Conservation (phyloP, 768 basidiomycete genomes). For the Amanita phalloides region DNA sequence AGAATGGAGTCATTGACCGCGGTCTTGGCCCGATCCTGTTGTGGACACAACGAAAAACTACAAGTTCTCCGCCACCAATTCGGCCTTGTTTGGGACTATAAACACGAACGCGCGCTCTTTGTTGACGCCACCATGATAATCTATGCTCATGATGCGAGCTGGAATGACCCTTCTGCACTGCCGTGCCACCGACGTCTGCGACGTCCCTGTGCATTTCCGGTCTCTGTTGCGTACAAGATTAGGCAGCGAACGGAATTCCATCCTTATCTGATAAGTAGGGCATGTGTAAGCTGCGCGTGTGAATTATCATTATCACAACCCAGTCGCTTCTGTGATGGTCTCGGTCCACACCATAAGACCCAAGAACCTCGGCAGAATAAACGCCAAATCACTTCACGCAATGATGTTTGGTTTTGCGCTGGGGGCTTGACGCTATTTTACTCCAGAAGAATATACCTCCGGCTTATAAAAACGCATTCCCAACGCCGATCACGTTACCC, state of each 20-base stretch:
- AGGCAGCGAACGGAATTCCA: constrained; percentile 25
- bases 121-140: constrained; percentile 23
- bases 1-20: constrained; percentile 67
- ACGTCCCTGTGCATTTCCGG: constrained; percentile 79
- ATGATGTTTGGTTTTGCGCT: constrained; percentile 24
- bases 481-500: constrained; percentile 63
- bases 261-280: constrained; percentile 17
- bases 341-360: background rate
- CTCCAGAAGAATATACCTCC: constrained; percentile 27
- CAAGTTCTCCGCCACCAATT: constrained; percentile 55
- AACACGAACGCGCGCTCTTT: background rate
- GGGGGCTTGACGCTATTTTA: constrained; percentile 27
- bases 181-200: constrained; percentile 65
- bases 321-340: background rate
- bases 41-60: constrained; percentile 79
- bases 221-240: constrained; percentile 86
- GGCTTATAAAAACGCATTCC: constrained; percentile 50
- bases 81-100: constrained; percentile 29
- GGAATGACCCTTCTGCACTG: constrained; percentile 55
- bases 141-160: constrained; percentile 32
- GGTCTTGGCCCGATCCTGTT: constrained; percentile 74
- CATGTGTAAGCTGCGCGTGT: background rate
- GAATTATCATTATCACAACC: background rate
- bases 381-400: constrained; percentile 14
- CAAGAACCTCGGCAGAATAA: background rate